Base-by-base conservation (phyloP, 1,139 yeast species). In the Yamadazyma triangularis region DNA sequence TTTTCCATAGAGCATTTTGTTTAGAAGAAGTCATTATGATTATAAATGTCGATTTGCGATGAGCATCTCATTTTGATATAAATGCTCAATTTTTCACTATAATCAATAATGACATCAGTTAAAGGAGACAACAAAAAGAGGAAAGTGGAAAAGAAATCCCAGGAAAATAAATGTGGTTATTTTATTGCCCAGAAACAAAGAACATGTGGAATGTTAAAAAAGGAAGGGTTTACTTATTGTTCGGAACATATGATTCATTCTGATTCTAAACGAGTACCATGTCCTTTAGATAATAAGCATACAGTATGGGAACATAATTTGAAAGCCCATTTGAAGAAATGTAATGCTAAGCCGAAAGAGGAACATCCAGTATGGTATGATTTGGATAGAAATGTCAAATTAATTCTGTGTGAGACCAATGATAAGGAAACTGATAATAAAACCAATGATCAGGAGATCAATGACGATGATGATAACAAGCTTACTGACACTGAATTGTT, bases 201-300 rank as follows among this genome's bases (percentile, higher is more conserved):
- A 34, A 56, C 55, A 30, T 84, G 94, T 50, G 73, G 78, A 8
- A 69, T 82, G 73, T 78, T 79, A 35, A 60, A 83, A 25, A 69
- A 72, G 36, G 53, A 60, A 11, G 71, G 58, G 20, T 67, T 65
- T 19, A 55, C 56, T 31, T 81, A 51, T 47, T 84, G 94, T 51
- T 74, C 83, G 4, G 83, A 81, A 43, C 94, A 84, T 50, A 40
- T 66, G 53, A 53, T 48, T 12, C 39, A 40, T 11, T 48, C 41
- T 15, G 40, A 39, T 7, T 8, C 15, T 21, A 24, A 13, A 20
- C 58, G 96, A 38, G 67, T 88, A 0, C 76, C 80, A 4, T 88
- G 96, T 54, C 89, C 96, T 0, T 50, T 81, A 21, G 95, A 87
- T 49, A 76, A 80, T 0, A 66, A 73, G 4, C 96, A 88, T 52